phyloP scores from a whole-genome alignment of 2,329 filamentous ascomycete genomes.

The Stenocarpella maydis region DNA sequence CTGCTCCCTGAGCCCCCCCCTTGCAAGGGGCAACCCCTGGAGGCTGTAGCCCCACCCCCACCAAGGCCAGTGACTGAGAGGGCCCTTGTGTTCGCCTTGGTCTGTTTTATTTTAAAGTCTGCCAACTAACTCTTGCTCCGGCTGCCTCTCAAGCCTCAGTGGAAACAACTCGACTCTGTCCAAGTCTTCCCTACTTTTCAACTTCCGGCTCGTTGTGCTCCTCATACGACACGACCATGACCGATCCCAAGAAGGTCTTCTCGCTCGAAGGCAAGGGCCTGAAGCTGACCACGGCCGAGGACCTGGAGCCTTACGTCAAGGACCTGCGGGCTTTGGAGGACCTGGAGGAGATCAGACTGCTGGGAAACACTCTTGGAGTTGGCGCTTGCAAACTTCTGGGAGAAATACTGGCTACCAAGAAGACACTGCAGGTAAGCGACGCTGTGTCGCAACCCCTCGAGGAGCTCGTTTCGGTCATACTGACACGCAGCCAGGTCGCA shows the following conservation, averaged over 20 bases:
- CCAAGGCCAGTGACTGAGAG: constrained; percentile 19
- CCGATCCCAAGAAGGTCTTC: constrained; percentile 72
- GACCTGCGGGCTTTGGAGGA: constrained; percentile 75
- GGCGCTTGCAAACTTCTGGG: constrained; percentile 87
- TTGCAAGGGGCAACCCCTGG: constrained; percentile 33
- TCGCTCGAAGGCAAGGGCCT: constrained; percentile 91
- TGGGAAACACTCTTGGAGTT: constrained; percentile 92
- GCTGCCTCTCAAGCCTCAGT: not conserved
- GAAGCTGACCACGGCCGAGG: constrained; percentile 88
- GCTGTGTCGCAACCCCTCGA: constrained; percentile 2
- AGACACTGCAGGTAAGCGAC: constrained; percentile 72
- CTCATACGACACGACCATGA: constrained; percentile 53
- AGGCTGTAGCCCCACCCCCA: constrained; percentile 35
- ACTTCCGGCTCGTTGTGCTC: constrained; percentile 32
- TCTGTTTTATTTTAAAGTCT: constrained; percentile 25
- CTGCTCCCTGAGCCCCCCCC: not conserved
- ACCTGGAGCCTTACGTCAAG: constrained; percentile 85
- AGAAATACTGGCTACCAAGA: constrained; percentile 84
- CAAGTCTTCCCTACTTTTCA: constrained; percentile 22
- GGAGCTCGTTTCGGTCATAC: not conserved
- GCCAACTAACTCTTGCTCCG: constrained; percentile 2
- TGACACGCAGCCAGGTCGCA: constrained; percentile 62
- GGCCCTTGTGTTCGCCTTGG: not conserved
- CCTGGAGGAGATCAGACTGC: constrained; percentile 84
- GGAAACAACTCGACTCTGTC: constrained; percentile 13